A percentile compares a stretch with the other conserved stretches of the same genome.
Conservation (phyloP, 192 early-diverging fungal genomes). For the Glomus cerebriforme region DNA sequence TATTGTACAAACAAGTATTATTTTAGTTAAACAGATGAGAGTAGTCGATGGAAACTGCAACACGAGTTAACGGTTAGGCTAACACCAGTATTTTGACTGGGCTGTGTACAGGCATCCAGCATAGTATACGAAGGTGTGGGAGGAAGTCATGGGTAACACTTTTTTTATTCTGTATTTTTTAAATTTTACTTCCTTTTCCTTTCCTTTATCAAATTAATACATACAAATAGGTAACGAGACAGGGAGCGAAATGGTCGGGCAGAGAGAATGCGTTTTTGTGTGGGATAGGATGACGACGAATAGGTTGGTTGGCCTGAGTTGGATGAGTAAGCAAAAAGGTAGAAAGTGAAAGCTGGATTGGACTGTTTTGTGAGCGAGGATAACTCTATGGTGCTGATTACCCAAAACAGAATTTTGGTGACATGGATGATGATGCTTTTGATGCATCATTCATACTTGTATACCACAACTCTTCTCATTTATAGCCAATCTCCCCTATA, state of each 20-base stretch:
- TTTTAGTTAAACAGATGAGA: conserved; percentile 8
- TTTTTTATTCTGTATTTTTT: neutral
- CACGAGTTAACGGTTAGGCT: neutral
- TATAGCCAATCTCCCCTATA: neutral
- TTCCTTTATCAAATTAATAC: conserved; percentile 2
- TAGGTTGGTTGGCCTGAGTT: conserved; percentile 30
- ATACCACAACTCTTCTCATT: neutral
- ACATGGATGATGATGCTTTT: conserved; percentile 18
- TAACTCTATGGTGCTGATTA: conserved; percentile 17
- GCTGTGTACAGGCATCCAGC: conserved; percentile 6
- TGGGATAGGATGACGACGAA: conserved; percentile 25
- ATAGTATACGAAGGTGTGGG: neutral
- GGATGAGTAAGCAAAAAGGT: conserved; percentile 28
- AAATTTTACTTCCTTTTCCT: neutral
- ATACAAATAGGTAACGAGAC: conserved; percentile 19
- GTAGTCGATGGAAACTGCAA: conserved; percentile 3
- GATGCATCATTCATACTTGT: conserved; percentile 16
- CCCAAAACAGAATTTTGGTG: conserved; percentile 31
- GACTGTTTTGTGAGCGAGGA: conserved; percentile 24
- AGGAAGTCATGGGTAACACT: conserved; percentile 17
- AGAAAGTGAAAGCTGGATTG: neutral
- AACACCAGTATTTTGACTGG: conserved; percentile 12
- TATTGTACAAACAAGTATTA: neutral
- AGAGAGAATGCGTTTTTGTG: conserved; percentile 15
- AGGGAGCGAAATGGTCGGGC: conserved; percentile 27